Evolutionary conservation across 202 grass and related monocot species (phyloP), one percentile per base, ranked within the genome.

Genomic region (Saccharum hybrid): DNA sequence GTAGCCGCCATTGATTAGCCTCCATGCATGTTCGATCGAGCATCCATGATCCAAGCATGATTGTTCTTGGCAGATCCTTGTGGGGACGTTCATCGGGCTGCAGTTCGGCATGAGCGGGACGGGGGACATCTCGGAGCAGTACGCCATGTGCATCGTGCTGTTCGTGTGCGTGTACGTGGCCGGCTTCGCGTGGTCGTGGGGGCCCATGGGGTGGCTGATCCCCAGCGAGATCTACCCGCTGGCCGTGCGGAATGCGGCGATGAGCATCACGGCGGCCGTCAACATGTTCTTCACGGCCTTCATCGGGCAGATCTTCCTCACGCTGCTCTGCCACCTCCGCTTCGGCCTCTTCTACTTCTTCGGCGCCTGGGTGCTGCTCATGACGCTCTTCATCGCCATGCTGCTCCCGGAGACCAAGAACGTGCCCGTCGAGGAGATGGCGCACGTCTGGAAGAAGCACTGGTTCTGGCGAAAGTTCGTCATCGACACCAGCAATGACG

Each of bases 221-320:
- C 89, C 92, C 0, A 89, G 89, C 85, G 92, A 94, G 84, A 75
- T 94, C 63, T 94, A 89, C 89, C 92, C 92, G 42, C 34, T 90
- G 16, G 92, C 40, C 38, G 86, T 94, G 37, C 21, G 92, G 39
- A 81, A 81, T 62, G 43, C 84, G 56, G 92, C 86, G 45, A 87
- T 89, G 89, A 91, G 83, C 81, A 6, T 91, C 22, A 90, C 81
- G 28, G 89, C 85, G 33, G 71, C 74, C 21, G 74, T 94, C 67
- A 94, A 94, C 89, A 89, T 94, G 86, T 79, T 89, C 73, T 90
- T 94, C 89, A 94, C 92, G 11, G 86, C 87, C 0, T 89, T 94
- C 85, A 92, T 94, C 48, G 84, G 86, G 1, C 89, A 92, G 84
- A 64, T 94, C 73, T 94, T 94, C 86, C 89, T 94, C 4, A 85